Conservation (phyloP, 2,329 filamentous ascomycete species). For the Aschersonia sp. region DNA sequence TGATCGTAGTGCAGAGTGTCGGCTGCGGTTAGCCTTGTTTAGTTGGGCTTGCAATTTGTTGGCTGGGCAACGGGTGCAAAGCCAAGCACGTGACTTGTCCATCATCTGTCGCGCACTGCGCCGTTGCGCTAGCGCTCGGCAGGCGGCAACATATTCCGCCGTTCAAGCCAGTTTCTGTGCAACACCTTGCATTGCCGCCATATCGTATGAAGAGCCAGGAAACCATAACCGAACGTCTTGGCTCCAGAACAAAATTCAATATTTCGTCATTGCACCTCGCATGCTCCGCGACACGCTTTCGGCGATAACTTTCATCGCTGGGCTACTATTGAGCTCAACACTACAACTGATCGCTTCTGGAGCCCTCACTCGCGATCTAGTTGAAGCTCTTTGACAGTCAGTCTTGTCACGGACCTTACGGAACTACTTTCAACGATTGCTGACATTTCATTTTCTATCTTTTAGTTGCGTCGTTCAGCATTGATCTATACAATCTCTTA, state of each 20-base stretch:
- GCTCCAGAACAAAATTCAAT: neutral
- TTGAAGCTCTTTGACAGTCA: neutral
- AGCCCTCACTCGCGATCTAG: too few relatives aligned
- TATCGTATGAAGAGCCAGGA: constrained; percentile 5
- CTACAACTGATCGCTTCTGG: too few relatives aligned
- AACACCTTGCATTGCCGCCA: constrained; percentile 13
- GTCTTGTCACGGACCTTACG: neutral
- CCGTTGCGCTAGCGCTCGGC: neutral
- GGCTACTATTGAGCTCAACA: too few relatives aligned
- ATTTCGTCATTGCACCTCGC: constrained; percentile 1
- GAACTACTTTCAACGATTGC: too few relatives aligned
- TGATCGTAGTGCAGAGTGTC: neutral
- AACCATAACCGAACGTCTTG: too few relatives aligned
- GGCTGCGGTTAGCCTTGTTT: neutral
- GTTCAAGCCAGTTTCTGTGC: constrained; percentile 14
- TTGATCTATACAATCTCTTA: too few relatives aligned
- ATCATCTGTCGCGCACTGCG: neutral
- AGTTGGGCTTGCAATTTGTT: constrained; percentile 3
- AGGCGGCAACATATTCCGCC: constrained; percentile 13
- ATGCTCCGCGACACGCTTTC: neutral
- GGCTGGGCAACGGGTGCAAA: constrained; percentile 6
- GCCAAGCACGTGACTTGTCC: constrained; percentile 12
- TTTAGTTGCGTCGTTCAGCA: too few relatives aligned
- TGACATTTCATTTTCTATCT: too few relatives aligned
- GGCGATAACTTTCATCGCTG: too few relatives aligned